Percentiles rank a stretch among this genome's conserved stretches.
Evolutionary conservation across 2,329 filamentous ascomycete genomes (phyloP).

Genomic region (Lecanoromycetidae sp.): DNA sequence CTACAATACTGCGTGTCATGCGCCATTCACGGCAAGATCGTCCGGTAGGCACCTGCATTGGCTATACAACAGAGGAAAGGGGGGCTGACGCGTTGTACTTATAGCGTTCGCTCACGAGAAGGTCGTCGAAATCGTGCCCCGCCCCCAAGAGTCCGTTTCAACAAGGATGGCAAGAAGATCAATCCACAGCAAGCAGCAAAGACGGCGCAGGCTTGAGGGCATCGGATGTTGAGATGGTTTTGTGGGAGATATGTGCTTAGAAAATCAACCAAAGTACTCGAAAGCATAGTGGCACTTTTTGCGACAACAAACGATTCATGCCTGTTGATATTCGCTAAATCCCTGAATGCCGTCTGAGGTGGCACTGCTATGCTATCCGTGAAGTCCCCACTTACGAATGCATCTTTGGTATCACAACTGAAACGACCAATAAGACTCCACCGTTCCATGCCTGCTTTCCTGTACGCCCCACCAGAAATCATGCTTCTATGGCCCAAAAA

Average conservation of each 20-base stretch:
- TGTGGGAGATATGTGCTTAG: not conserved
- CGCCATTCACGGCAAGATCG: constrained; percentile 99
- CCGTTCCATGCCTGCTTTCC: too few species aligned
- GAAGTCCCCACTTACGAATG: too few species aligned
- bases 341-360: not conserved
- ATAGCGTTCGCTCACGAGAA: constrained; percentile 88
- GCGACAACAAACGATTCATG: not conserved
- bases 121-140: constrained; percentile 98
- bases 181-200: constrained; percentile 64
- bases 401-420: too few species aligned
- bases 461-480: too few species aligned
- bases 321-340: not conserved
- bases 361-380: too few species aligned
- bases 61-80: not conserved
- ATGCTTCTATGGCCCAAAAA: constrained; percentile 1
- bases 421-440: too few species aligned
- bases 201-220: constrained; percentile 14
- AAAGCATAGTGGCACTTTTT: too few species aligned
- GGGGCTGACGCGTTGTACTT: constrained; percentile 18
- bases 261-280: not conserved
- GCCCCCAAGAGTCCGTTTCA: constrained; percentile 94
- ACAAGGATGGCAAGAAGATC: constrained; percentile 99
- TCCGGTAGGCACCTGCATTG: constrained; percentile 62
- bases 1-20: constrained; percentile 99
- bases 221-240: not conserved